Conservation (phyloP, 2,329 filamentous ascomycete genomes). For the Graphilbum sp. region DNA sequence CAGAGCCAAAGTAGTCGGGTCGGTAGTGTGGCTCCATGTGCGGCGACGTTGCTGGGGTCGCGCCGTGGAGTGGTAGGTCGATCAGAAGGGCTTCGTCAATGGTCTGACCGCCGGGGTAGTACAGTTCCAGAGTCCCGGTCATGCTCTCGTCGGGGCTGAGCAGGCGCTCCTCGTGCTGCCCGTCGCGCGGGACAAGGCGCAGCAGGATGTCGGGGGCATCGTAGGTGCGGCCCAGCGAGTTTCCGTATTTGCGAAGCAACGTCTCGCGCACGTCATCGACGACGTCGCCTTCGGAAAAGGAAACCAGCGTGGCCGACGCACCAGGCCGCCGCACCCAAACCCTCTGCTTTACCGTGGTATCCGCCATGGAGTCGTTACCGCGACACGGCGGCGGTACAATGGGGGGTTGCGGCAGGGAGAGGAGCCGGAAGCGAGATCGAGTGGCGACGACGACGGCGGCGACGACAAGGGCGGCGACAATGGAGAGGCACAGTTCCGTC, state of each 20-base stretch:
- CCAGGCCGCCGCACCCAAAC: slow-evolving; percentile 87
- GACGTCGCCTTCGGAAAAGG: slow-evolving; percentile 72
- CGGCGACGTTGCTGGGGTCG: slow-evolving; percentile 20
- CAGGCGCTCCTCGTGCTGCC: slow-evolving; percentile 42
- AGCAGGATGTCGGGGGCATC: slow-evolving; percentile 82
- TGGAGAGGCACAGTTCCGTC: no score
- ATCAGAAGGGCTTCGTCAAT: slow-evolving; percentile 85
- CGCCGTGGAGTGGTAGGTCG: slow-evolving; percentile 63
- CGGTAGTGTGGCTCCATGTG: slow-evolving; percentile 27
- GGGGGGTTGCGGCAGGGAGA: no score
- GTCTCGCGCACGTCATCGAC: slow-evolving; percentile 90
- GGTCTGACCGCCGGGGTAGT: slow-evolving; percentile 73
- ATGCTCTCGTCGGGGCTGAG: slow-evolving; percentile 81
- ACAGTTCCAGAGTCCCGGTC: slow-evolving; percentile 58
- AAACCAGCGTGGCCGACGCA: slow-evolving; percentile 74
- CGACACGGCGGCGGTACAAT: no score
- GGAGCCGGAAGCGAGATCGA: no score
- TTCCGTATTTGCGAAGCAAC: slow-evolving; percentile 84
- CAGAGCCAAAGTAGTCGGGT: slow-evolving; percentile 69
- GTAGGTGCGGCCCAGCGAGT: slow-evolving; percentile 75
- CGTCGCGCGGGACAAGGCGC: slow-evolving; percentile 56
- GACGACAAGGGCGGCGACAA: no score
- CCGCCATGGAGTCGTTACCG: no score
- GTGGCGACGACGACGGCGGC: no score
- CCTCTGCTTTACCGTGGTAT: slow-evolving; percentile 42